Evolutionary conservation across 2,329 filamentous ascomycete genomes (phyloP).

Genomic region (Rachicladosporium sp.): DNA sequence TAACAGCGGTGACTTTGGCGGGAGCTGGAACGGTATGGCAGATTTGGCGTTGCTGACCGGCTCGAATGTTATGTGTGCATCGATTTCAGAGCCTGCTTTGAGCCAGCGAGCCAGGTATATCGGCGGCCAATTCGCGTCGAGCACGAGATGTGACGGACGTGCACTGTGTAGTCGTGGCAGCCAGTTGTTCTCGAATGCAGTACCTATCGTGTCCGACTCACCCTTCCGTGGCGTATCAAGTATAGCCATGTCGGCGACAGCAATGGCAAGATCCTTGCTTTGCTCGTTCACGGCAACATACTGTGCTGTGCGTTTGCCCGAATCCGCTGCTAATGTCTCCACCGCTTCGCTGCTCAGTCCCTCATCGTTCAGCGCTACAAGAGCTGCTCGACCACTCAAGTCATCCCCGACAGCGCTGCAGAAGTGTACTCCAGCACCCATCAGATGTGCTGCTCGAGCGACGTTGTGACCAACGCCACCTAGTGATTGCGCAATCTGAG

Average conservation of each 20-base stretch:
- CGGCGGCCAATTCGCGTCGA: conserved; percentile 78
- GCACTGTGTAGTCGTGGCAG: conserved; percentile 43
- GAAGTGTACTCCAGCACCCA: conserved; percentile 54
- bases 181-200: conserved; percentile 43
- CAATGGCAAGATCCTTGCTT: conserved; percentile 69
- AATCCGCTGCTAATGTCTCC: conserved; percentile 27
- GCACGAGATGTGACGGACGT: conserved; percentile 62
- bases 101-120: conserved; percentile 57
- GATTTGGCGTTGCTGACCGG: conserved; percentile 79
- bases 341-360: conserved; percentile 56
- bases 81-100: conserved; percentile 41
- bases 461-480: conserved; percentile 92
- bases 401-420: conserved; percentile 77
- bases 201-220: conserved; percentile 23
- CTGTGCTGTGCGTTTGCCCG: conserved; percentile 62
- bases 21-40: conserved; percentile 48
- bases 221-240: conserved; percentile 37
- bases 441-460: conserved; percentile 65
- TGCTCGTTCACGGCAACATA: conserved; percentile 83
- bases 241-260: conserved; percentile 93
- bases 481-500: conserved; percentile 66
- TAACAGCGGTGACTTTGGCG: conserved; percentile 7
- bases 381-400: conserved; percentile 58
- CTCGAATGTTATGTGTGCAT: conserved; percentile 62
- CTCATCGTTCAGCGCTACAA: conserved; percentile 50